Percentiles rank a stretch among this genome's conserved stretches.
These are phyloP conservation scores for Lactarius hengduanensis DNA, from an alignment of 768 basidiomycete genomes.

Conservation along the genomic window DNA sequence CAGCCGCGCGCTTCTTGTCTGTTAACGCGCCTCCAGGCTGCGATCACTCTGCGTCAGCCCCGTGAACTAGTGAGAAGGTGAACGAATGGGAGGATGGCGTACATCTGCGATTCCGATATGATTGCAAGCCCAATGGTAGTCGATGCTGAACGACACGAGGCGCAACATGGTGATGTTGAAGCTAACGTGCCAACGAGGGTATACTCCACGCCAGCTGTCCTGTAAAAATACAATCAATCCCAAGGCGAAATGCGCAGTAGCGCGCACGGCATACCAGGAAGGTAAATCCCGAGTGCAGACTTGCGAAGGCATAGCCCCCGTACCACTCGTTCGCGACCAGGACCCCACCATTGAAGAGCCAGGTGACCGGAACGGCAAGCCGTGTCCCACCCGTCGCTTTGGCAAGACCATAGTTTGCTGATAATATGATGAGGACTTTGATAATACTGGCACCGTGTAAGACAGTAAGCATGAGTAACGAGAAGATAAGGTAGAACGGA, in stretches of 20 bases:
- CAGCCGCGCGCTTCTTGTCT: constrained; percentile 60
- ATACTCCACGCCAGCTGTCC: constrained; percentile 70
- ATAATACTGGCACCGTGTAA: constrained; percentile 80
- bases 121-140: constrained; percentile 81
- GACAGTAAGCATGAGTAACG: constrained; percentile 60
- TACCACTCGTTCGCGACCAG: constrained; percentile 76
- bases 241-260: too few relatives aligned
- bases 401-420: constrained; percentile 65
- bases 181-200: constrained; percentile 88
- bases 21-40: constrained; percentile 37
- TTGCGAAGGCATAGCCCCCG: constrained; percentile 68
- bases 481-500: constrained; percentile 60
- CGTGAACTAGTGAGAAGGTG: constrained; percentile 27
- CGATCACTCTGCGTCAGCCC: background rate
- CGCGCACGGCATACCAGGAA: constrained; percentile 53
- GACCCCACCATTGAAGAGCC: constrained; percentile 73
- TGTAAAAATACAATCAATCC: constrained; percentile 32
- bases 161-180: constrained; percentile 98
- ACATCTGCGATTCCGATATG: constrained; percentile 44
- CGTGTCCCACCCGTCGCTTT: constrained; percentile 45
- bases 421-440: constrained; percentile 75
- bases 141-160: constrained; percentile 89
- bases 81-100: background rate
- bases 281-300: constrained; percentile 52
- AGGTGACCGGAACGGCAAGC: constrained; percentile 55